Percentiles rank a stretch among this genome's conserved stretches.
Evolutionary conservation across 345 rosid genomes (phyloP).

Genomic region (Euclidium syriacum): DNA sequence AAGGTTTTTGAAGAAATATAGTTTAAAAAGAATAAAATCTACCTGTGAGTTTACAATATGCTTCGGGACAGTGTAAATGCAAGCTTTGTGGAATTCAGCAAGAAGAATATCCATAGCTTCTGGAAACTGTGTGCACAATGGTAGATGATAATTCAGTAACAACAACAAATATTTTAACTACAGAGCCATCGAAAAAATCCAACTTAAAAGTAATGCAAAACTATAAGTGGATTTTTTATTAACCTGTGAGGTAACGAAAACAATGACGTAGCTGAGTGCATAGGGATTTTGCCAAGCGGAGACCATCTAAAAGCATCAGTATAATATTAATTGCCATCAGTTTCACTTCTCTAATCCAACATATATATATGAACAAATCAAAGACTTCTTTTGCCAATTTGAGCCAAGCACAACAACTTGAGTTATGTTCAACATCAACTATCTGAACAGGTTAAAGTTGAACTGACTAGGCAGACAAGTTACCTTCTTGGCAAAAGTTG

Average conservation of each 20-base stretch:
- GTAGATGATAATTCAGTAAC: not conserved
- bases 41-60: constrained; percentile 71
- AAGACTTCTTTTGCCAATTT: not conserved
- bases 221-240: constrained; percentile 21
- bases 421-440: constrained; percentile 9
- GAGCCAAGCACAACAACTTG: not conserved
- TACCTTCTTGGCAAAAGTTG: constrained; percentile 84
- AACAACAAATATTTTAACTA: not conserved
- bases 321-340: not conserved
- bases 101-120: constrained; percentile 75
- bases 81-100: constrained; percentile 81
- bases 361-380: constrained; percentile 3
- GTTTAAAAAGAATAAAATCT: not conserved
- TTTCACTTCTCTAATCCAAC: not conserved
- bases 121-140: constrained; percentile 54
- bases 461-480: constrained; percentile 10
- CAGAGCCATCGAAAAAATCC: not conserved
- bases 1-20: not conserved
- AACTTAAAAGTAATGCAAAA: not conserved
- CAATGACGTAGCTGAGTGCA: constrained; percentile 68
- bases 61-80: constrained; percentile 89
- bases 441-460: not conserved
- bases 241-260: constrained; percentile 78
- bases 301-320: constrained; percentile 50
- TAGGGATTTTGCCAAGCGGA: constrained; percentile 59